Conservation (phyloP, 371 early-diverging fungal genomes). For the Chytridiales sp. region DNA sequence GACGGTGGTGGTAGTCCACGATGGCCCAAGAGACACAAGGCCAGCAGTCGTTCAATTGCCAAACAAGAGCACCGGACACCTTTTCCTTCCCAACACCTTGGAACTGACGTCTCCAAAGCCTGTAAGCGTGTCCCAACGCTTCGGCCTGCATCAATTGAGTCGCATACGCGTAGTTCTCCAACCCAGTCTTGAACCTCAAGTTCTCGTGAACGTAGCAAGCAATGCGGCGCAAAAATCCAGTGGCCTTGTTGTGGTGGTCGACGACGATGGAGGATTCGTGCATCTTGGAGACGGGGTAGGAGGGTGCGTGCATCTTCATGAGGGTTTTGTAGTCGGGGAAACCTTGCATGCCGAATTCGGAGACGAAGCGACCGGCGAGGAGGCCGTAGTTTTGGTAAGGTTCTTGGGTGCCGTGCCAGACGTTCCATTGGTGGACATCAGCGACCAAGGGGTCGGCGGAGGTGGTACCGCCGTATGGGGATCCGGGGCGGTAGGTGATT, state of each 20-base stretch:
- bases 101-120: not conserved
- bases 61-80: slow-evolving; percentile 24
- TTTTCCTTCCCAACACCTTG: slow-evolving; percentile 12
- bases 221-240: slow-evolving; percentile 20
- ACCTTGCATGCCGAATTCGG: slow-evolving; percentile 41
- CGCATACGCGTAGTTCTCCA: slow-evolving; percentile 23
- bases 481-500: slow-evolving; percentile 27
- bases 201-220: slow-evolving; percentile 22
- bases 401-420: slow-evolving; percentile 37
- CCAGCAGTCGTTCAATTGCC: slow-evolving; percentile 30
- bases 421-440: slow-evolving; percentile 38
- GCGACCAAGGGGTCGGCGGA: slow-evolving; percentile 15
- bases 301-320: slow-evolving; percentile 9
- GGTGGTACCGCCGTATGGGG: slow-evolving; percentile 23
- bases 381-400: slow-evolving; percentile 32
- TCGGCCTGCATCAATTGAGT: slow-evolving; percentile 30
- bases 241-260: slow-evolving; percentile 28
- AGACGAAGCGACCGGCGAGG: slow-evolving; percentile 31
- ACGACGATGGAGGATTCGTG: slow-evolving; percentile 4
- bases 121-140: slow-evolving; percentile 21
- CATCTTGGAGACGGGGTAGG: slow-evolving; percentile 8
- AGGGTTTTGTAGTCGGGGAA: slow-evolving; percentile 14
- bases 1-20: slow-evolving; percentile 21
- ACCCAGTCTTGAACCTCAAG: slow-evolving; percentile 13
- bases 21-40: slow-evolving; percentile 30